These are phyloP conservation scores for Neonectria hederae DNA, from an alignment of 2,329 filamentous ascomycete species.

Conservation along the genomic window DNA sequence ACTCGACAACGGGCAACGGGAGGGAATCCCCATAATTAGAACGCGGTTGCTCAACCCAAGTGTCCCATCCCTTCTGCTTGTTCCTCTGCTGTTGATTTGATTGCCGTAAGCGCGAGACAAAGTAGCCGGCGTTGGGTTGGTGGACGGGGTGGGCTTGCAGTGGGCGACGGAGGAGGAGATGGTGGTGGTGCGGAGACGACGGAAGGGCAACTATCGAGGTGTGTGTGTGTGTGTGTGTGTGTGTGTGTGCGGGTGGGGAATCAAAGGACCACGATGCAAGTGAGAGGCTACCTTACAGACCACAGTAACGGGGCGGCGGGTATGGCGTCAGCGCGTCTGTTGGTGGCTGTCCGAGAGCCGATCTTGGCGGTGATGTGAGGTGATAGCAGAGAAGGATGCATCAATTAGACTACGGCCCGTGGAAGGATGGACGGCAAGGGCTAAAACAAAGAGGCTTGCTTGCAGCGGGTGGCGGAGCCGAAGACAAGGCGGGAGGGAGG, in stretches of 20 bases:
- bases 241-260: neutral
- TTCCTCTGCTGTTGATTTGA: conserved; percentile 20
- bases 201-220: too few species aligned
- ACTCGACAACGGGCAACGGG: neutral
- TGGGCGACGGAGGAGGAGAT: neutral
- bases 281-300: neutral
- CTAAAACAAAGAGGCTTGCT: conserved; percentile 3
- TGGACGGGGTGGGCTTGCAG: neutral
- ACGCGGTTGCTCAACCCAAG: neutral
- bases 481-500: neutral
- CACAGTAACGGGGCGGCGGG: conserved; percentile 22
- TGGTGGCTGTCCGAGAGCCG: conserved; percentile 35
- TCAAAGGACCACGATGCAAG: neutral
- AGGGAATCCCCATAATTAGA: neutral
- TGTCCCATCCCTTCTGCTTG: neutral
- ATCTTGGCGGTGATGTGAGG: conserved; percentile 25
- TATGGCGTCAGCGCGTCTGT: conserved; percentile 43
- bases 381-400: conserved; percentile 19
- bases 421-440: too few species aligned
- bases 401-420: too few species aligned
- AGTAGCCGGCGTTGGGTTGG: neutral
- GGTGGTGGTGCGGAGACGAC: neutral
- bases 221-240: conserved; percentile 1
- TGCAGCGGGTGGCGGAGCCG: conserved; percentile 17
- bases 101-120: conserved; percentile 23